Percentiles rank a stretch among this genome's conserved stretches.
phyloP scores from a whole-genome alignment of 257 asterid genomes.

The Solanum virginianum region DNA sequence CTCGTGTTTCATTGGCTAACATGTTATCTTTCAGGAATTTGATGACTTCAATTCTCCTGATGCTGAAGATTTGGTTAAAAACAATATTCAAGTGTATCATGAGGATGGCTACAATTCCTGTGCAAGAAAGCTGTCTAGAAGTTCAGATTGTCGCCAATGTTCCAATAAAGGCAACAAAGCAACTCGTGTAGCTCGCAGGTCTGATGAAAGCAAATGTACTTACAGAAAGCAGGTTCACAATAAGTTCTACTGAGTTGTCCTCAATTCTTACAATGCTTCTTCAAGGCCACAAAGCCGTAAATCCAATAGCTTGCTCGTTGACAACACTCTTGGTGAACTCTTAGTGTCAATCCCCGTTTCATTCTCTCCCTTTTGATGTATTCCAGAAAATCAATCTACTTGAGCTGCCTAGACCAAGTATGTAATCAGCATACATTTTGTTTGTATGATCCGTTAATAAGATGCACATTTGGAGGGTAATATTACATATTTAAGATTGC shows the following conservation, averaged over 20 bases:
- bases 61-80: slow-evolving; percentile 13
- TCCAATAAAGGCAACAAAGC: slow-evolving; percentile 21
- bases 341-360: neutral
- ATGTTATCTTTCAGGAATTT: slow-evolving; percentile 38
- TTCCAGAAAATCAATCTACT: neutral
- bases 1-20: neutral
- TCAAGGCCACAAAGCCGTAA: neutral
- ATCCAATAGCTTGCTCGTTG: neutral
- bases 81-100: slow-evolving; percentile 9
- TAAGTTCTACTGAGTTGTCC: slow-evolving; percentile 19
- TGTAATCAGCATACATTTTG: neutral
- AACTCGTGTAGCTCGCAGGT: slow-evolving; percentile 28
- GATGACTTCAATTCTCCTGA: slow-evolving; percentile 31
- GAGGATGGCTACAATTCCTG: slow-evolving; percentile 19
- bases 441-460: neutral
- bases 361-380: neutral
- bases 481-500: neutral
- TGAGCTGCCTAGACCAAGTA: neutral
- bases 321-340: neutral
- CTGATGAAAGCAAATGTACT: slow-evolving; percentile 38
- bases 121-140: slow-evolving; percentile 46
- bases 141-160: slow-evolving; percentile 52
- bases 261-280: neutral
- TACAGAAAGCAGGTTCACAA: slow-evolving; percentile 30
- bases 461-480: neutral